Evolutionary conservation across 371 early-diverging fungal species (phyloP), one percentile per base, ranked within the genome.

Genomic region (Synchytrium microbalum): DNA sequence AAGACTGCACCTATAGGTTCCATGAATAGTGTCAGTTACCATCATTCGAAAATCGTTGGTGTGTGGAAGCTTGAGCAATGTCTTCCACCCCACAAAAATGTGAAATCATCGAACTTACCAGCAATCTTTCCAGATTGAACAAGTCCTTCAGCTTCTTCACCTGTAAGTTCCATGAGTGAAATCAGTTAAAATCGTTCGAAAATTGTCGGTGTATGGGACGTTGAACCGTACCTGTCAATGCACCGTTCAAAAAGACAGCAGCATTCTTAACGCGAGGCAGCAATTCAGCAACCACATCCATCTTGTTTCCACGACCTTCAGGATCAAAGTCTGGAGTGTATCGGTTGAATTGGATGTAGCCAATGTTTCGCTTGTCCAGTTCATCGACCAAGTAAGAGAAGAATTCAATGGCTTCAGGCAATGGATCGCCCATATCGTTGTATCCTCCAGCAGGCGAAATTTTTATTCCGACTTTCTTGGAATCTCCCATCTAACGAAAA

Each of bases 381-480:
- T 65, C 65, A 38, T 54, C 59, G 46, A 69, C 51, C 26, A 69
- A 63, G 69, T 64, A 31, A 52, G 58, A 32, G 65, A 65, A 69
- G 3, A 19, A 27, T 3, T 52, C 60, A 10, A 24, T 29, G 30
- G 28, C 5, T 28, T 62, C 61, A 38, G 61, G 62, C 19, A 31
- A 19, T 2, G 61, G 67, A 23, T 59, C 65, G 2, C 65, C 64
- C 69, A 69, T 69, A 56, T 65, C 62, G 58, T 69, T 64, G 61
- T 64, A 65, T 14, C 62, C 65, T 28, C 61, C 61, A 5, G 57
- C 46, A 2, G 69, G 69, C 46, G 56, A 55, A n/a, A 69, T 54
- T 57, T 69, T 69, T 58, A 69, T 65, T 8, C 65, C 69, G 32
- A 69, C 65, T 19, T 63, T 61, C 55, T 28, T 23, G 8, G 69